Conservation (phyloP, 208 protist genomes). For the Leishmania major region DNA sequence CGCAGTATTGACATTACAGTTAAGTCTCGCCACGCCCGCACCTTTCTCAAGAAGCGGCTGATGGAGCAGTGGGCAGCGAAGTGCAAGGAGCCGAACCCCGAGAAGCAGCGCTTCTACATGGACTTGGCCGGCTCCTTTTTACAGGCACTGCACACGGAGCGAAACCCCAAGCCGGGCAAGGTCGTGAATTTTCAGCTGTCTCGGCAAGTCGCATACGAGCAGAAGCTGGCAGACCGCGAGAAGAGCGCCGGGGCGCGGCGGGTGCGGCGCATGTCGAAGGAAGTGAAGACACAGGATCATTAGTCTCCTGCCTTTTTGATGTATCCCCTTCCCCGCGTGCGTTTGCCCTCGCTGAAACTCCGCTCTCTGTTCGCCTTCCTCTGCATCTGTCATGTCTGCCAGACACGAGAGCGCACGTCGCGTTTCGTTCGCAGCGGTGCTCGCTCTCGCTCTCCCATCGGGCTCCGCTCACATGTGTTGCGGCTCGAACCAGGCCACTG, state of each 20-base stretch:
- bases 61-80: slow-evolving; percentile 80
- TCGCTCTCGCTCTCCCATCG: background rate
- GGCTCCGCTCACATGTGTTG: background rate
- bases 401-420: background rate
- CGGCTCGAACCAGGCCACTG: background rate
- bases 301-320: background rate
- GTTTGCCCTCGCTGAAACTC: background rate
- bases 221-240: slow-evolving; percentile 62
- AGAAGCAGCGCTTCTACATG: slow-evolving; percentile 90
- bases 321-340: background rate
- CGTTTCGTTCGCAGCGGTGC: background rate
- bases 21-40: slow-evolving; percentile 84
- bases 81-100: slow-evolving; percentile 72
- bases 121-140: slow-evolving; percentile 86
- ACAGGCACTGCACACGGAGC: slow-evolving; percentile 80
- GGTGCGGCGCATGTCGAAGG: slow-evolving; percentile 47
- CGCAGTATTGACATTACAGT: slow-evolving; percentile 90
- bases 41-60: slow-evolving; percentile 83
- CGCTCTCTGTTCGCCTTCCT: background rate
- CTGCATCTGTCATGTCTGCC: background rate
- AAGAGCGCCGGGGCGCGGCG: slow-evolving; percentile 42
- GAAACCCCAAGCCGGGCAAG: slow-evolving; percentile 74
- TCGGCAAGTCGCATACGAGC: slow-evolving; percentile 67
- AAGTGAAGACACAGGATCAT: slow-evolving; percentile 29
- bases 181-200: slow-evolving; percentile 81